Evolutionary conservation across 2,329 filamentous ascomycete species (phyloP), one percentile per base, ranked within the genome.

Genomic region (Trichoderma brevicompactum): DNA sequence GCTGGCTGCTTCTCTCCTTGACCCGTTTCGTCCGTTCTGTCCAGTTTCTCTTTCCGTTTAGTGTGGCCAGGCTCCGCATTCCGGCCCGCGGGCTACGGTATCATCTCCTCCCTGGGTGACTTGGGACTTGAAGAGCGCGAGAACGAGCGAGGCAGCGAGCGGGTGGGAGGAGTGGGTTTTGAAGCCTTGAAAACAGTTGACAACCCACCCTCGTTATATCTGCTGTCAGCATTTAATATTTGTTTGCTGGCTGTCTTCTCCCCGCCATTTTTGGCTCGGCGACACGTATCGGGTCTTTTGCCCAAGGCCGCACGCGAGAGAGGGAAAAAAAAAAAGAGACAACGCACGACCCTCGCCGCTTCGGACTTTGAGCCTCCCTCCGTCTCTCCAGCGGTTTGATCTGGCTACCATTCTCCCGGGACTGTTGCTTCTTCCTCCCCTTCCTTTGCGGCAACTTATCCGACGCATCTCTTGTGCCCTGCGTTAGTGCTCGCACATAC

Each of bases 171-270:
- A 63, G 49, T 63, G 60, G 60, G 58, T 44, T 60, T 13, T 52
- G 48, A 62, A 46, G 49, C 59, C 43, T 63, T 34, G 28, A 46
- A 54, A 38, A 4, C 40, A 40, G 48, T 46, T 32, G 28, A 63
- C 49, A 63, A n/a, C 60, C 60, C 60, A 54, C 60, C 32, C 40
- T 38, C 15, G 23, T 43, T 54, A 52, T 44, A 54, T 54, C 46
- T 63, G 48, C 48, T 63, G 60, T 63, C 60, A 63, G 60, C 60
- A 63, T 63, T 46, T 46, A 63, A 44, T 53, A 63, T 54, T 53
- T 44, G 34, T 17, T 46, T n/a, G 48, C 19, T 46, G 60, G 50
- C 41, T 23, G n/a, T 46, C 38, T 53, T 63, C 32, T 28, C 49
- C 60, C 60, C 60, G 40, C 49, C 60, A 63, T 54, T 63, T 38